Evolutionary conservation across 768 basidiomycete genomes (phyloP), one percentile per base, ranked within the genome.

Genomic region (Xerocomus spinulosus): DNA sequence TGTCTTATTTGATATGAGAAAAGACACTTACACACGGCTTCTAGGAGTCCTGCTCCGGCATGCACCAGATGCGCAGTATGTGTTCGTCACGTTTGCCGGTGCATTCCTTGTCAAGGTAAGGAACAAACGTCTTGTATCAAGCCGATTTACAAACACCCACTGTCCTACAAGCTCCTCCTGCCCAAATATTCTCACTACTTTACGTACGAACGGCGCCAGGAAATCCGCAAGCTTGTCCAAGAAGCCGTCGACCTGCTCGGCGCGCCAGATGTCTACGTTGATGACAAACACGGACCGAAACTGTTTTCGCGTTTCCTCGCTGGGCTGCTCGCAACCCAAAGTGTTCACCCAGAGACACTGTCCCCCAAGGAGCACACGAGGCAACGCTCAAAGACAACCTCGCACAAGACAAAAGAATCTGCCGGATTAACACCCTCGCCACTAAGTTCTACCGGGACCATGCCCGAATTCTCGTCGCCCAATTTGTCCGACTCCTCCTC

Each of bases 91-190:
- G 0, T 91, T 90, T 52, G 88, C 89, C 9, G 81, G 83, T 9
- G 83, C 88, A 2, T 92, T 92, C 72, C 72, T 92, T 14, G 76
- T 92, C 53, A 91, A 92, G 74, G 85, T 83, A 59, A 41, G 67
- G 13, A 10, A 23, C 32, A 9, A 30, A 21, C 17, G 21, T 44
- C 34, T 24, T 42, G 38, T 7, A 4, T 9, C 25, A 13, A 21
- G 44, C 20, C 9, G 9, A 3, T 14, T 15, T 23, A 23, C 33
- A 23, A 33, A 52, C 28, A 42, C 39, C 23, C 23, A 14, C n/a
- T 20, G 20, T 3, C 32, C 23, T n/a, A 13, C 51, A 85, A 46
- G 83, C 75, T 91, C n/a, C 72, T 92, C 12, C 86, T 87, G 68
- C 87, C 85, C 4, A 85, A 81, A 59, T 90, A 85, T 55, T 70